Evolutionary conservation across 2,329 filamentous ascomycete species (phyloP).

Genomic region (Penicillium sp.): DNA sequence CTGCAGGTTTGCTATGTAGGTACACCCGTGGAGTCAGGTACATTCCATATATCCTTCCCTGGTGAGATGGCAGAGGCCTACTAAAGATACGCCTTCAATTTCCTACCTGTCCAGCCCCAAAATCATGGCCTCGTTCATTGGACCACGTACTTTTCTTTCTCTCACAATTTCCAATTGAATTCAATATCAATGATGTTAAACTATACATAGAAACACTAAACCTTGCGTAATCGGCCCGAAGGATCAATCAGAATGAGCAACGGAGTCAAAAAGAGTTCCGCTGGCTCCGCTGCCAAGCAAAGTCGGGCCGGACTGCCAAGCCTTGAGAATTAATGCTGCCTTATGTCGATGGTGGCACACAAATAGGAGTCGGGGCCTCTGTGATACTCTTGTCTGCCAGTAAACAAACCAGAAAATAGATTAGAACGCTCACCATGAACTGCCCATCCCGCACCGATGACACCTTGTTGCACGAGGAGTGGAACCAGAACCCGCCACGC

Average conservation of each 20-base stretch:
- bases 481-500: conserved; percentile 60
- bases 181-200: no score
- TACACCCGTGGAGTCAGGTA: no score
- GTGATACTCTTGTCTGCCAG: not conserved
- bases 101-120: no score
- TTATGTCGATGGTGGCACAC: not conserved
- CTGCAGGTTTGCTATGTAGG: no score
- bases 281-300: conserved; percentile 3
- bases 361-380: not conserved
- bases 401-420: not conserved
- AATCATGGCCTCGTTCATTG: no score
- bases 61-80: no score
- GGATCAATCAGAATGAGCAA: not conserved
- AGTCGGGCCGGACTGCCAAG: conserved; percentile 3
- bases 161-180: no score
- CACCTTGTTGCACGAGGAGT: conserved; percentile 52
- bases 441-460: conserved; percentile 60
- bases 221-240: not conserved
- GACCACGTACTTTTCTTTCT: no score
- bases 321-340: not conserved
- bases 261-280: not conserved
- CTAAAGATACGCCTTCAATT: no score
- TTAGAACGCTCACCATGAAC: conserved; percentile 49
- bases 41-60: no score
- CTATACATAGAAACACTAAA: not conserved